phyloP scores from a whole-genome alignment of 306 rosid species.

The Canavalia ensiformis region DNA sequence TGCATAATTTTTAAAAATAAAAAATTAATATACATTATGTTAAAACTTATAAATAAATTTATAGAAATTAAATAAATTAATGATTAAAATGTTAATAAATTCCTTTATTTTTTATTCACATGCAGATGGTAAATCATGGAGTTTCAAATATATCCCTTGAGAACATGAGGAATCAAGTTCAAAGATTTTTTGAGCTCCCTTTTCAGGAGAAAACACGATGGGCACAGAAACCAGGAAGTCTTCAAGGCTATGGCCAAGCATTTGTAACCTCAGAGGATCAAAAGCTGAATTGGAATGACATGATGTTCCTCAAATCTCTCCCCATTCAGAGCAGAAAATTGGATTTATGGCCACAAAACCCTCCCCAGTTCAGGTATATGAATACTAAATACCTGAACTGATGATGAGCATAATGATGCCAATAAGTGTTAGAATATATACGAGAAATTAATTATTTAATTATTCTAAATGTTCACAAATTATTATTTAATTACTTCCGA shows the following conservation, averaged over 20 bases:
- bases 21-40: too few species aligned
- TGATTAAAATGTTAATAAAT: too few species aligned
- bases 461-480: too few species aligned
- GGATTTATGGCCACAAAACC: conserved; percentile 65
- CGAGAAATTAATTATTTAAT: too few species aligned
- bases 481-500: too few species aligned
- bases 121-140: conserved; percentile 59
- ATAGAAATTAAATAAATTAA: too few species aligned
- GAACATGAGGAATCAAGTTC: conserved; percentile 54
- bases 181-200: conserved; percentile 57
- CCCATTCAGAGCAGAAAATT: conserved; percentile 51
- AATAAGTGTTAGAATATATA: neutral
- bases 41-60: too few species aligned
- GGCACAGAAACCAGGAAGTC: conserved; percentile 61
- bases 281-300: conserved; percentile 65
- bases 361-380: conserved; percentile 56
- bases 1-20: too few species aligned
- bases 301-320: conserved; percentile 58
- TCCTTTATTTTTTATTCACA: neutral
- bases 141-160: conserved; percentile 32
- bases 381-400: conserved; percentile 6
- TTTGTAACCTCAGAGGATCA: conserved; percentile 58
- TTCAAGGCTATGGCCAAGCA: conserved; percentile 66
- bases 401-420: conserved; percentile 16
- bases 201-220: conserved; percentile 49